Base-by-base conservation (phyloP, 495 filamentous ascomycete species). In the Podospora pseudopauciseta region DNA sequence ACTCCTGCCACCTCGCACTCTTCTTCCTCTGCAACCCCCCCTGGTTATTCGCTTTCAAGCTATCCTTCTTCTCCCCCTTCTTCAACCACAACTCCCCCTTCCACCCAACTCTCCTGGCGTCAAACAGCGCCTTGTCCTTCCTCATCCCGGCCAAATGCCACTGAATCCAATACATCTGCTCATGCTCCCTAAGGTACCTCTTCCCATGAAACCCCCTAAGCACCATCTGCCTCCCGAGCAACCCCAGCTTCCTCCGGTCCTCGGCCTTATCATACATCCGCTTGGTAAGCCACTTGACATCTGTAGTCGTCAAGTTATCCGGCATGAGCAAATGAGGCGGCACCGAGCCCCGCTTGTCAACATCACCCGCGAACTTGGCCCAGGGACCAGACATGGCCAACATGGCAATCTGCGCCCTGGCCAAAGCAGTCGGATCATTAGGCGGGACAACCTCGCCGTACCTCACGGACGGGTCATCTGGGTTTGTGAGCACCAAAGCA, bases 91-190 rank as follows among this genome's bases (percentile, higher is more conserved):
- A 7, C 16, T 20, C 30, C n/a, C 61, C 61, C 18, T 19, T 63
- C 61, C 61, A 63, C 27, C 61, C 61, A 6, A 28, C 30, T 16
- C 23, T 61, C 32, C 32, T 39, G 5, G 32, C 19, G 6, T 20
- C 32, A 28, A 49, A 63, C 18, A 19, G 4, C 0, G 18, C 18
- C 5, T 4, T 19, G 7, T 70, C 32, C 11, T 20, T 44, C 39
- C 73, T 39, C 67, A 74, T 74, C 15, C 64, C 20, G 0, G 71
- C 71, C 64, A 71, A 18, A 63, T 71, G 71, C 73, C 73, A 74
- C 64, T 73, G 71, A 30, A 88, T 84, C 87, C 87, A 89, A 23
- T 88, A 83, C 87, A 89, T 89, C 73, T 90, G 88, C 73, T 90
- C 88, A 72, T 90, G 88, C 73, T 90, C 88, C 28, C 88, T 82